phyloP scores from a whole-genome alignment of 2,329 filamentous ascomycete genomes.

The Cucurbitaria berberidis region DNA sequence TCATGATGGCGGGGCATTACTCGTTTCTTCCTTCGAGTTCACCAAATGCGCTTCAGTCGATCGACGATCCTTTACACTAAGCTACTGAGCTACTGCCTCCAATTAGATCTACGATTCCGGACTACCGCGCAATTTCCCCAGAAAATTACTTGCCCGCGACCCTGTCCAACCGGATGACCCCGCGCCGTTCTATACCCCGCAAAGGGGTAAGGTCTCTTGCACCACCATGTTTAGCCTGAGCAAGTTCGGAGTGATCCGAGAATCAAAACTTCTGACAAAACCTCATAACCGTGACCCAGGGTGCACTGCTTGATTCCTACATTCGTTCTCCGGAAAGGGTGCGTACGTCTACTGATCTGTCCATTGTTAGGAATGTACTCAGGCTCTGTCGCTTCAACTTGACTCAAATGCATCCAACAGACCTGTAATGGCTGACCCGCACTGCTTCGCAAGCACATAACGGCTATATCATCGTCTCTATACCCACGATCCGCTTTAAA shows the following conservation, averaged over 20 bases:
- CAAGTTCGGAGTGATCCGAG: slow-evolving; percentile 1
- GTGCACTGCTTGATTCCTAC: too few relatives aligned
- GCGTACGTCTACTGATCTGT: not conserved
- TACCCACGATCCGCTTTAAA: not conserved
- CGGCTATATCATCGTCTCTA: slow-evolving; percentile 6
- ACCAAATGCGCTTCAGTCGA: not conserved
- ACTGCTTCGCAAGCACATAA: not conserved
- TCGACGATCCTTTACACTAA: not conserved
- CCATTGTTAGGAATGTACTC: not conserved
- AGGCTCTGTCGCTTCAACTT: not conserved
- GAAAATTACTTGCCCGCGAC: not conserved
- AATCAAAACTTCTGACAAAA: not conserved
- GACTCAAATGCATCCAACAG: not conserved
- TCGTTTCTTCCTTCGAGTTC: not conserved
- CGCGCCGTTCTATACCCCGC: slow-evolving; percentile 4
- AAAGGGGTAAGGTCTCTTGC: not conserved
- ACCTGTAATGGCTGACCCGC: too few relatives aligned
- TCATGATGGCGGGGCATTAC: not conserved
- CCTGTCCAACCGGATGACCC: not conserved
- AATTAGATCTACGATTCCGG: not conserved
- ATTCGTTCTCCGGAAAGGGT: too few relatives aligned
- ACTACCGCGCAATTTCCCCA: not conserved
- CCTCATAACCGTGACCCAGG: too few relatives aligned
- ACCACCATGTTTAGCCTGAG: slow-evolving; percentile 4
- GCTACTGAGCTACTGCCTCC: not conserved